A percentile compares a stretch with the other conserved stretches of the same genome.
Conservation (phyloP, 2,329 filamentous ascomycete species). For the Aspergillus sp. region DNA sequence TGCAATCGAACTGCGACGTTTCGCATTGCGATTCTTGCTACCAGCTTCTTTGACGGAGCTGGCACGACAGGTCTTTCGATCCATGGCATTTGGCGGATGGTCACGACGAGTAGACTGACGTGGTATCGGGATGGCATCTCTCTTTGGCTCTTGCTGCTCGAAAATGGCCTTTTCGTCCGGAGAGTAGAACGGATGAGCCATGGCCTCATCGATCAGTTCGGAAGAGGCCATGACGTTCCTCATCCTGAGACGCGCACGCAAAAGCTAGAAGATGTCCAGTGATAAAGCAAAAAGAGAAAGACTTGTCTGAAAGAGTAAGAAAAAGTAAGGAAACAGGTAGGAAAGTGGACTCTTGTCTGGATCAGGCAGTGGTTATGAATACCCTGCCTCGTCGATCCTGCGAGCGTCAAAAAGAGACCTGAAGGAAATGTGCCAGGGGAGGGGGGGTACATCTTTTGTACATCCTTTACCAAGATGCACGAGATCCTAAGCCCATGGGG, state of each 20-base stretch:
- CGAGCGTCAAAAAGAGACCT: slow-evolving; percentile 14
- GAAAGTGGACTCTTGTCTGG: neutral
- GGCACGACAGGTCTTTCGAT: slow-evolving; percentile 12
- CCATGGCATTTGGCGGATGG: slow-evolving; percentile 17
- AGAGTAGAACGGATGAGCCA: slow-evolving; percentile 17
- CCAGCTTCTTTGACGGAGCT: slow-evolving; percentile 24
- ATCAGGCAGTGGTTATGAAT: slow-evolving; percentile 7
- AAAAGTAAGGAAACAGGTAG: slow-evolving; percentile 9
- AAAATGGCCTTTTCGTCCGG: slow-evolving; percentile 16
- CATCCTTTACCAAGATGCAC: slow-evolving; percentile 18
- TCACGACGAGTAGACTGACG: slow-evolving; percentile 18
- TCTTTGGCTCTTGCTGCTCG: slow-evolving; percentile 15
- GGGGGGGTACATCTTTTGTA: too few species aligned
- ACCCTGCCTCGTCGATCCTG: slow-evolving; percentile 10
- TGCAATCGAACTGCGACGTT: slow-evolving; percentile 48
- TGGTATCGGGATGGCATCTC: slow-evolving; percentile 18
- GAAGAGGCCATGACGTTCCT: slow-evolving; percentile 10
- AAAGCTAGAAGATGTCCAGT: slow-evolving; percentile 5
- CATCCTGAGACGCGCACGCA: slow-evolving; percentile 12
- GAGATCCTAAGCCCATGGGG: slow-evolving; percentile 27
- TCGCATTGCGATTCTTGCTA: slow-evolving; percentile 31
- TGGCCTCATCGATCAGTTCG: slow-evolving; percentile 13
- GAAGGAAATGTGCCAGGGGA: slow-evolving; percentile 13
- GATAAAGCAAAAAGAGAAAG: slow-evolving; percentile 2
- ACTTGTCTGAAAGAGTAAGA: slow-evolving; percentile 7